A percentile compares a stretch with the other conserved stretches of the same genome.
Conservation (phyloP, 441 rosid species). For the Gossypium trilobum region DNA sequence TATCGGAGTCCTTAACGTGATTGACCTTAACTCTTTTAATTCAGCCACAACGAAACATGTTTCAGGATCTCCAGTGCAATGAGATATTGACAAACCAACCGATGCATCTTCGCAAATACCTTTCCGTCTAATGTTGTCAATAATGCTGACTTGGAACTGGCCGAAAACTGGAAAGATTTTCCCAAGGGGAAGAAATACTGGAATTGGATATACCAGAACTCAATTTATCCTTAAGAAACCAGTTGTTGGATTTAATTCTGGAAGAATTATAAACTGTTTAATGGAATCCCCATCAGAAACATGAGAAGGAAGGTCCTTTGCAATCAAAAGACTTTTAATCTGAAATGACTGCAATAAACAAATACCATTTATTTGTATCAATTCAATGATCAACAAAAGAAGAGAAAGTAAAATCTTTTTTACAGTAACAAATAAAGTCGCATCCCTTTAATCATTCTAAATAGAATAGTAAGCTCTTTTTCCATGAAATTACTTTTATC, state of each 20-base stretch:
- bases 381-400: no score
- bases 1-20: slow-evolving; percentile 38
- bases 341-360: slow-evolving; percentile 20
- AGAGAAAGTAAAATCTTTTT: no score
- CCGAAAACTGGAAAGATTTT: slow-evolving; percentile 36
- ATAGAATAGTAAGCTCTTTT: no score
- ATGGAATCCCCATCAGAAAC: slow-evolving; percentile 35
- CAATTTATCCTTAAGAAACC: slow-evolving; percentile 37
- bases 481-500: no score
- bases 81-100: slow-evolving; percentile 45
- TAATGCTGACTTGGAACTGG: slow-evolving; percentile 37
- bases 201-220: slow-evolving; percentile 24
- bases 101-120: slow-evolving; percentile 33
- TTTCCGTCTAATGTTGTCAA: slow-evolving; percentile 33
- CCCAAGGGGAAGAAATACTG: slow-evolving; percentile 34
- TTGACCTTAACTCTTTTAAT: slow-evolving; percentile 44
- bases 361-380: no score
- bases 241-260: slow-evolving; percentile 36
- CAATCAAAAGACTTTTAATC: slow-evolving; percentile 47
- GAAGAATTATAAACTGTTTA: slow-evolving; percentile 29
- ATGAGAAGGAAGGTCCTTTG: slow-evolving; percentile 32
- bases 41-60: slow-evolving; percentile 34
- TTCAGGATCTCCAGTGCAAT: slow-evolving; percentile 36
- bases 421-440: no score
- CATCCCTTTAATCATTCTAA: no score